Evolutionary conservation across 805 yeast species (phyloP).

Genomic region (Dipodascus albidus): DNA sequence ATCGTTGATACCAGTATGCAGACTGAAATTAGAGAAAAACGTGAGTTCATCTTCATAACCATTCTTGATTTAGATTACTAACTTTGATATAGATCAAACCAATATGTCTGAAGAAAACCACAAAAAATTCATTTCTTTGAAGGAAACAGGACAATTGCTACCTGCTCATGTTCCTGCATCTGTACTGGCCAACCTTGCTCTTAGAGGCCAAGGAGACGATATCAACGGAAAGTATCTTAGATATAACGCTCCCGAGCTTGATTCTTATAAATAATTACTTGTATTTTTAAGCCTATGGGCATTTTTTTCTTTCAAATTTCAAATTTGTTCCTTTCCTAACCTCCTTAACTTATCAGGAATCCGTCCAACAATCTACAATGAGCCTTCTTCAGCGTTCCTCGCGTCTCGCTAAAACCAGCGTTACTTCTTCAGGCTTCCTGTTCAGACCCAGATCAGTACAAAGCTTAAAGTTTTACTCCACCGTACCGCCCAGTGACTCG

Average conservation of each 20-base stretch:
- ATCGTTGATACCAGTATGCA: constrained; percentile 93
- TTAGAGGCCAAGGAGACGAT: constrained; percentile 42
- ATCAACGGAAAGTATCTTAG: constrained; percentile 62
- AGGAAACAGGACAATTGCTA: constrained; percentile 44
- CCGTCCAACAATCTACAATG: too few species aligned
- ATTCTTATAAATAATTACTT: constrained; percentile 7
- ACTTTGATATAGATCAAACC: constrained; percentile 26
- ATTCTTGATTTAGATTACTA: constrained; percentile 1
- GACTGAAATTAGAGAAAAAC: constrained; percentile 54
- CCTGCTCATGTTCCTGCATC: constrained; percentile 64
- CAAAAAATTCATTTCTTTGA: constrained; percentile 52
- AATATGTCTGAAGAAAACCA: constrained; percentile 52
- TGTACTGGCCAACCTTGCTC: constrained; percentile 54
- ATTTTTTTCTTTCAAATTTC: neutral
- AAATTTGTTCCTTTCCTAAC: too few species aligned
- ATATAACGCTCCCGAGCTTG: constrained; percentile 26
- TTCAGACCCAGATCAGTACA: too few species aligned
- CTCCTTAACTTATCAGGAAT: too few species aligned
- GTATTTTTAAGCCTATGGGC: too few species aligned
- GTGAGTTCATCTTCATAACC: constrained; percentile 13
- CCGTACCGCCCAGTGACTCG: too few species aligned
- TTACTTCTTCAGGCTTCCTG: too few species aligned
- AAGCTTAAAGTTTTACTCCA: too few species aligned
- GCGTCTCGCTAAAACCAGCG: neutral
- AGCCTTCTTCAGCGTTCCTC: too few species aligned